phyloP scores from a whole-genome alignment of 2,329 filamentous ascomycete species.

The Ilyonectria destructans region DNA sequence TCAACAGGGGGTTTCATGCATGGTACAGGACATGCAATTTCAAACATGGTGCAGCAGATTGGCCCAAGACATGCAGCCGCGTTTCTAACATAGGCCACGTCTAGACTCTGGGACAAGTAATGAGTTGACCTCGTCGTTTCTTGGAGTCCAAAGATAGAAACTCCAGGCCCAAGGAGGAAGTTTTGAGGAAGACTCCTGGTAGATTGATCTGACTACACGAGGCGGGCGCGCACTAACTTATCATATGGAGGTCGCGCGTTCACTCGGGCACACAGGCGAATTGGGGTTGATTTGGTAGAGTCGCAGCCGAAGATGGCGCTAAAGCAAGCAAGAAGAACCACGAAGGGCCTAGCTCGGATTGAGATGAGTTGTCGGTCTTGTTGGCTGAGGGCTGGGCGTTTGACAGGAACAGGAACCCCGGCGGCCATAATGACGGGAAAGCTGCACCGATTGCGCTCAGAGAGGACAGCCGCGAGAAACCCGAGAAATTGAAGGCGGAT shows the following conservation, averaged over 20 bases:
- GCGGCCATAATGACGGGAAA: slow-evolving; percentile 17
- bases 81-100: slow-evolving; percentile 11
- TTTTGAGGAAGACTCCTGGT: not conserved
- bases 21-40: slow-evolving; percentile 18
- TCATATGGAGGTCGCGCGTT: slow-evolving; percentile 26
- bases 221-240: slow-evolving; percentile 4
- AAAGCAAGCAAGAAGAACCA: slow-evolving; percentile 41
- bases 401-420: slow-evolving; percentile 19
- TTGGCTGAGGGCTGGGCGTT: slow-evolving; percentile 19
- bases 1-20: slow-evolving; percentile 22
- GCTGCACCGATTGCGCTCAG: slow-evolving; percentile 16
- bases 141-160: slow-evolving; percentile 10
- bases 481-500: slow-evolving; percentile 7
- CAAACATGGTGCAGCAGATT: slow-evolving; percentile 22
- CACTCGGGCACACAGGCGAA: slow-evolving; percentile 31
- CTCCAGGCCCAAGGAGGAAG: not conserved
- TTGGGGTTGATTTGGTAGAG: slow-evolving; percentile 23
- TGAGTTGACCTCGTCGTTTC: slow-evolving; percentile 26
- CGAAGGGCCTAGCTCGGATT: slow-evolving; percentile 39
- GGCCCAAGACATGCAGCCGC: slow-evolving; percentile 28
- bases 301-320: slow-evolving; percentile 35
- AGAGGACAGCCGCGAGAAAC: slow-evolving; percentile 8
- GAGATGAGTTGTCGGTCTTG: slow-evolving; percentile 27
- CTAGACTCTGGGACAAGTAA: slow-evolving; percentile 19
- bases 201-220: slow-evolving; percentile 4